Conservation (phyloP, 257 asterid genomes). For the Scutellaria minor region DNA sequence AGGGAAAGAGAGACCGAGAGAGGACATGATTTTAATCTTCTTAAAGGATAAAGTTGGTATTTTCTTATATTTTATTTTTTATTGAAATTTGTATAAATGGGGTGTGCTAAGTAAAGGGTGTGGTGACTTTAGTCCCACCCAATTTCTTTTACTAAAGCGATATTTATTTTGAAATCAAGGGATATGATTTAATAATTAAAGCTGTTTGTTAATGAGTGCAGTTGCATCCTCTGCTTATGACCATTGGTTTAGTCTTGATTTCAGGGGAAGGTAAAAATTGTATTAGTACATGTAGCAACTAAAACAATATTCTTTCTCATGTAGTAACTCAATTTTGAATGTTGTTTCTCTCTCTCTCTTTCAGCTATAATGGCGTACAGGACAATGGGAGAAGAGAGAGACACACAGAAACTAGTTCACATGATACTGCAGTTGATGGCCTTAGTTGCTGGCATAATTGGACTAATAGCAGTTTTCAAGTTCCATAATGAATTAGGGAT, state of each 20-base stretch:
- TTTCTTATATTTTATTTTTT: too few species aligned
- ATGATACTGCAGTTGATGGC: slow-evolving; percentile 51
- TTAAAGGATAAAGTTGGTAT: too few species aligned
- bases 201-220: slow-evolving; percentile 34
- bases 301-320: too few species aligned
- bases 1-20: too few species aligned
- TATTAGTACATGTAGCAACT: too few species aligned
- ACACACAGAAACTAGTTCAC: slow-evolving; percentile 49
- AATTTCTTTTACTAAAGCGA: too few species aligned
- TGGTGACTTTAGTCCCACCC: too few species aligned
- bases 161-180: too few species aligned
- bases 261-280: slow-evolving; percentile 60
- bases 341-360: background rate
- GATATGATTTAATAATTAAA: background rate
- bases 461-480: slow-evolving; percentile 64
- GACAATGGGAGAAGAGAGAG: slow-evolving; percentile 31
- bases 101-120: too few species aligned
- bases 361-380: slow-evolving; percentile 62
- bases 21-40: too few species aligned
- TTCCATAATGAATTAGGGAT: slow-evolving; percentile 46
- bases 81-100: too few species aligned
- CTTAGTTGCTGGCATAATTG: slow-evolving; percentile 50
- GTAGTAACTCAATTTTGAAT: too few species aligned
- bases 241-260: slow-evolving; percentile 56
- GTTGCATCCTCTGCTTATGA: slow-evolving; percentile 73